Percentiles rank a stretch among this genome's conserved stretches.
Evolutionary conservation across 2,329 filamentous ascomycete genomes (phyloP).

Genomic region (Colletotrichum graminicola): DNA sequence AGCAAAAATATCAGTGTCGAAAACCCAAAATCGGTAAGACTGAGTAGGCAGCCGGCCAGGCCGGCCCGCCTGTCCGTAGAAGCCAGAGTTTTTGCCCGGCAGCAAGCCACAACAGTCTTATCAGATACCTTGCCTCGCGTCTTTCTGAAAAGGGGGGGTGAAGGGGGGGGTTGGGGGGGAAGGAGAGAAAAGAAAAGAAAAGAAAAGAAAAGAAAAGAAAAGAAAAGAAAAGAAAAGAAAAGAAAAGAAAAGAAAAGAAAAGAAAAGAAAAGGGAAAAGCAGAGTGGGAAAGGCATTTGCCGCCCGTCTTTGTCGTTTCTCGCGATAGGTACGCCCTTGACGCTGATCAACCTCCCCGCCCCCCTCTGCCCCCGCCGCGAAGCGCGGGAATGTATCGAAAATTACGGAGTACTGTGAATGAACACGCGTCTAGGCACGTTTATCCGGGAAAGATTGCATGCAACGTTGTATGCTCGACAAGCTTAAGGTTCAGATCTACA

Average conservation of each 20-base stretch:
- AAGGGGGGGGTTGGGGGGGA: no score
- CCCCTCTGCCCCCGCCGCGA: not conserved
- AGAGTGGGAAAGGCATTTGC: not conserved
- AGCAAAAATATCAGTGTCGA: no score
- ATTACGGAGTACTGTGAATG: not conserved
- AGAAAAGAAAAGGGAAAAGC: no score
- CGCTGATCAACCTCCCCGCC: not conserved
- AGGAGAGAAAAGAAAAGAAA: not conserved
- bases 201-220: not conserved
- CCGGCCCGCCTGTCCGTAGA: not conserved
- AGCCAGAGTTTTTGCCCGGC: not conserved
- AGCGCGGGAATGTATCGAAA: not conserved
- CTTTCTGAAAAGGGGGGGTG: no score
- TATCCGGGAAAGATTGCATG: conserved; percentile 6
- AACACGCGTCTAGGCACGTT: not conserved
- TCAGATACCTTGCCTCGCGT: no score
- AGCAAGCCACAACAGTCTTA: no score
- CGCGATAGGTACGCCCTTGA: not conserved
- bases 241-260: not conserved
- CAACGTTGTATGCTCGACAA: not conserved
- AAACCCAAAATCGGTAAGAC: no score
- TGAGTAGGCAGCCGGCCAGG: not conserved
- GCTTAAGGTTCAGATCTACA: not conserved
- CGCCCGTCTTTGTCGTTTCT: not conserved
- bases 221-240: not conserved